phyloP scores from a whole-genome alignment of 139 green algal genomes.

The Chlorella sp. region DNA sequence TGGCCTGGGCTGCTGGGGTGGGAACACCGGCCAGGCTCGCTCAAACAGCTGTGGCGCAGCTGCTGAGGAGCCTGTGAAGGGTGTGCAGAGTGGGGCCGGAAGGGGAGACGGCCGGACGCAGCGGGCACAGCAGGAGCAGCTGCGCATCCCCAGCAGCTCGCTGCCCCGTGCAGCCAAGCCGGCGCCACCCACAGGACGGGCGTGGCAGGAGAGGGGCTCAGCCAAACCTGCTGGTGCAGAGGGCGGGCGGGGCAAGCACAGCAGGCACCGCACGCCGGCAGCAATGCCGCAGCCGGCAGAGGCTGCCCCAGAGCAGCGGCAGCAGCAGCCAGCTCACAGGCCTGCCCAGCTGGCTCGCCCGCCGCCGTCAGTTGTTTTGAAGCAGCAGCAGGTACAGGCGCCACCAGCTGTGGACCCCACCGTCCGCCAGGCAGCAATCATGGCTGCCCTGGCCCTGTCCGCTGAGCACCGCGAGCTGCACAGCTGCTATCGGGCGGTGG shows the following conservation, averaged over 20 bases:
- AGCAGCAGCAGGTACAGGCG: neutral
- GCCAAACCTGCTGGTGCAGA: neutral
- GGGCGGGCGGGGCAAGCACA: neutral
- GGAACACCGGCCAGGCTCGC: neutral
- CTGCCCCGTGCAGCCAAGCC: neutral
- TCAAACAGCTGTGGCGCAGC: neutral
- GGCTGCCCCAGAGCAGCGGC: neutral
- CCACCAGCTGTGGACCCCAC: neutral
- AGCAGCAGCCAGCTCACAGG: neutral
- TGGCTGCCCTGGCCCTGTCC: neutral
- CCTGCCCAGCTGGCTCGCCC: too few species aligned
- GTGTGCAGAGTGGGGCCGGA: neutral
- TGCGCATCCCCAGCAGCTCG: too few species aligned
- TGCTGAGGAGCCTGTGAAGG: neutral
- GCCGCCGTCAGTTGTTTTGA: too few species aligned
- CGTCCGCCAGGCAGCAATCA: neutral
- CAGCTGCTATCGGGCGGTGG: neutral
- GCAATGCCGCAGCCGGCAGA: neutral
- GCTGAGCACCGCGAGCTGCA: constrained; percentile 22
- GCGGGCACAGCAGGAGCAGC: neutral
- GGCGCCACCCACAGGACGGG: neutral
- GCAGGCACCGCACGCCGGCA: neutral
- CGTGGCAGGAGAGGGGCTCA: too few species aligned
- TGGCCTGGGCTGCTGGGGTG: neutral
- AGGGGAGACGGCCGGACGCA: neutral